phyloP scores from a whole-genome alignment of 208 protist genomes.

The Acanthamoeba sp. region DNA sequence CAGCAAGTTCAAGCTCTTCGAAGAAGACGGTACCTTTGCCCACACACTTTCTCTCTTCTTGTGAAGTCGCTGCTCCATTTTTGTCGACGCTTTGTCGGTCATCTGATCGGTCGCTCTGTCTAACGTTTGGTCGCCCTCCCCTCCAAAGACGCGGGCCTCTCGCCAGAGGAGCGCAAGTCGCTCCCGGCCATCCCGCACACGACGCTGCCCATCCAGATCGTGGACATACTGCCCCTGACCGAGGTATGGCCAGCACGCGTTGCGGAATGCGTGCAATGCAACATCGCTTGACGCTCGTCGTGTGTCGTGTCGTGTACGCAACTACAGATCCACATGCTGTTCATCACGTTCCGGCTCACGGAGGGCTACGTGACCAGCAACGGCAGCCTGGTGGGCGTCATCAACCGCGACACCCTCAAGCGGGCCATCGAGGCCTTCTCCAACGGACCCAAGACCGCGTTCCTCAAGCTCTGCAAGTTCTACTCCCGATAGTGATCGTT shows the following conservation, averaged over 20 bases:
- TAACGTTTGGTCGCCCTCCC: background rate
- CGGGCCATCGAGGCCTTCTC: slow-evolving; percentile 31
- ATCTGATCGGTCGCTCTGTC: no score
- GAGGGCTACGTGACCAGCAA: slow-evolving; percentile 69
- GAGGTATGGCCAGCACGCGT: background rate
- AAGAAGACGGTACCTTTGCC: slow-evolving; percentile 6
- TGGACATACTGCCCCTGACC: background rate
- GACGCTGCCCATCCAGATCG: slow-evolving; percentile 38
- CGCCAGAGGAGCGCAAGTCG: slow-evolving; percentile 25
- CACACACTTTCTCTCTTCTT: no score
- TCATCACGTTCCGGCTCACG: slow-evolving; percentile 74
- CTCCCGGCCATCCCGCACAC: slow-evolving; percentile 44
- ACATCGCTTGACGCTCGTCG: no score
- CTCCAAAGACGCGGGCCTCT: background rate
- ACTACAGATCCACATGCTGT: slow-evolving; percentile 70
- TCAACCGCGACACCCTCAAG: slow-evolving; percentile 50
- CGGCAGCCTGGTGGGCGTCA: slow-evolving; percentile 57
- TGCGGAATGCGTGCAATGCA: background rate
- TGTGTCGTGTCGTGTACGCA: background rate
- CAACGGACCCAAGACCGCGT: slow-evolving; percentile 9
- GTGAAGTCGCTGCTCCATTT: no score
- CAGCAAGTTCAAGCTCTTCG: slow-evolving; percentile 59
- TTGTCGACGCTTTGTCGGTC: no score
- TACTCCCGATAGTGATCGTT: background rate
- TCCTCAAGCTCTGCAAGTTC: slow-evolving; percentile 22